Evolutionary conservation across 176 grass and related monocot genomes (phyloP).

Genomic region (Echinochloa phyllopogon): DNA sequence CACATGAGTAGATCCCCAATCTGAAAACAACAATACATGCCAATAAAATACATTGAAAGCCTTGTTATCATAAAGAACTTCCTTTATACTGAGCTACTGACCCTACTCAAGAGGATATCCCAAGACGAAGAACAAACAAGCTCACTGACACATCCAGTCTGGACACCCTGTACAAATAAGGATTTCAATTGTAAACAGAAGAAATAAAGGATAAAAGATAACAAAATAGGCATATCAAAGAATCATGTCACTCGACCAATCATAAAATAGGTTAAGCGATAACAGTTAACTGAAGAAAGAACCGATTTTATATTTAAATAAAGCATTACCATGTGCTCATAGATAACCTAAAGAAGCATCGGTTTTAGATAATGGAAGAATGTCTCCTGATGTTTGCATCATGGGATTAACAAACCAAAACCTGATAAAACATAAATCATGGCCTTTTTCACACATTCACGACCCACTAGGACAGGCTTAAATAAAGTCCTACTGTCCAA

Average conservation of each 20-base stretch:
- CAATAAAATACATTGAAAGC: conserved; percentile 11
- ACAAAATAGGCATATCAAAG: not conserved
- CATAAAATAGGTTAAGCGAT: not conserved
- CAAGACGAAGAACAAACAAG: conserved; percentile 57
- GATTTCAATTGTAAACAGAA: conserved; percentile 22
- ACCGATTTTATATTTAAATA: not conserved
- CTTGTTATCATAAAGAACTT: not conserved
- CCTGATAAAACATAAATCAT: not conserved
- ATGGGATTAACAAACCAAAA: not conserved
- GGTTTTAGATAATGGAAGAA: not conserved
- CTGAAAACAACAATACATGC: conserved; percentile 40
- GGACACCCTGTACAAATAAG: conserved; percentile 41
- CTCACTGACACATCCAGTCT: not conserved
- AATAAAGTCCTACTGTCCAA: not conserved
- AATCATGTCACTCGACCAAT: not conserved
- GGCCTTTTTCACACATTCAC: not conserved
- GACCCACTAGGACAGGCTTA: not conserved
- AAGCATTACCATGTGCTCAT: not conserved
- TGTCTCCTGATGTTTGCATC: not conserved
- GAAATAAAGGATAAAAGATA: not conserved
- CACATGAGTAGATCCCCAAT: conserved; percentile 64
- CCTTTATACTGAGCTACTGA: conserved; percentile 43
- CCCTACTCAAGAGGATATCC: conserved; percentile 50
- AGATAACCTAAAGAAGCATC: not conserved
- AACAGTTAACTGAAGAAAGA: conserved; percentile 1